These are phyloP conservation scores for Pleurotus eryngii DNA, from an alignment of 768 basidiomycete species.

Conservation along the genomic window DNA sequence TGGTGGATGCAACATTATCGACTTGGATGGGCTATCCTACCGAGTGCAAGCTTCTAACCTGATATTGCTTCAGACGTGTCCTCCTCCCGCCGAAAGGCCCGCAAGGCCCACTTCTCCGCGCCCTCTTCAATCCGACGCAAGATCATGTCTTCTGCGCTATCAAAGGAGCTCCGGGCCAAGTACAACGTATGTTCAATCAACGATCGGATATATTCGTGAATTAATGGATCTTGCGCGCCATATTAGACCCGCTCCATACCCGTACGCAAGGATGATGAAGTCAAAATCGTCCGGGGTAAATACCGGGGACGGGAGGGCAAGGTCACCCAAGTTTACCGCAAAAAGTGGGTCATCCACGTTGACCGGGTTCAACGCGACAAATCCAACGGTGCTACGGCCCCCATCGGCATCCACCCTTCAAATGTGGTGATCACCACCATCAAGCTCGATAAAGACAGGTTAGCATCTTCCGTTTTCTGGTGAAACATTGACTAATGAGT, in stretches of 20 bases:
- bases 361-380: conserved; percentile 98
- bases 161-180: conserved; percentile 92
- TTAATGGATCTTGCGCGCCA: not conserved
- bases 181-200: conserved; percentile 65
- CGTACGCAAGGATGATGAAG: conserved; percentile 98
- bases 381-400: conserved; percentile 90
- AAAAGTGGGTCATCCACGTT: conserved; percentile 98
- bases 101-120: conserved; percentile 96
- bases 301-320: conserved; percentile 99
- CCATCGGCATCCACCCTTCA: conserved; percentile 94
- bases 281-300: conserved; percentile 93
- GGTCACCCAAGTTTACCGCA: conserved; percentile 95
- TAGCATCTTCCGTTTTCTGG: conserved; percentile 14
- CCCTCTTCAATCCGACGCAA: conserved; percentile 94
- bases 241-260: conserved; percentile 84
- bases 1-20: conserved; percentile 51
- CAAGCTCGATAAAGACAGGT: conserved; percentile 92
- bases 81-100: conserved; percentile 94
- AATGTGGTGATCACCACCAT: conserved; percentile 93
- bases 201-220: not conserved
- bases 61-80: conserved; percentile 66
- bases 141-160: conserved; percentile 95
- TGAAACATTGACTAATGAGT: conserved; percentile 3
- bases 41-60: conserved; percentile 11
- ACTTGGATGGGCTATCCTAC: conserved; percentile 39